Conservation (phyloP, 2,329 filamentous ascomycete genomes). For the Capronia americana region DNA sequence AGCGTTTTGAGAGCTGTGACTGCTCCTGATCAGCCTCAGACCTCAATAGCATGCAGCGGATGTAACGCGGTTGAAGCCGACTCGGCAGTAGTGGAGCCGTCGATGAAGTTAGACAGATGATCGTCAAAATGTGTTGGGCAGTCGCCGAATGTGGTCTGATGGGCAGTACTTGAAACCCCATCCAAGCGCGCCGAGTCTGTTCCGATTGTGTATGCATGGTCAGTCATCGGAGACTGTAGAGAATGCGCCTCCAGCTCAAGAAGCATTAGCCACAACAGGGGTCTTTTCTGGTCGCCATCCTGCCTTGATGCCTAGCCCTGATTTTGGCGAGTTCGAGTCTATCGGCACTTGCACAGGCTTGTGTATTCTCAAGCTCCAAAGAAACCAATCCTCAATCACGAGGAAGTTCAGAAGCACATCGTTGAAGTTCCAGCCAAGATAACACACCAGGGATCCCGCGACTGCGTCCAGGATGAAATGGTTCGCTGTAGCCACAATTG, state of each 20-base stretch:
- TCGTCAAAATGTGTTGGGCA: neutral
- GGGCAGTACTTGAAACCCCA: neutral
- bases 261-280: slow-evolving; percentile 8
- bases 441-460: slow-evolving; percentile 70
- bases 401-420: slow-evolving; percentile 66
- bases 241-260: neutral
- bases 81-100: neutral
- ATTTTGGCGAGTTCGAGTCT: neutral
- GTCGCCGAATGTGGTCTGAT: neutral
- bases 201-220: neutral
- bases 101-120: no score
- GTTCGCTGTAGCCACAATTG: slow-evolving; percentile 74
- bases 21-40: neutral
- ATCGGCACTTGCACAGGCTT: slow-evolving; percentile 57
- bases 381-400: slow-evolving; percentile 71
- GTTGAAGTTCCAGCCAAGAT: slow-evolving; percentile 66
- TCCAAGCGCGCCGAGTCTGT: neutral
- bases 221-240: neutral
- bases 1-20: neutral
- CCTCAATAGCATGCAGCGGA: neutral
- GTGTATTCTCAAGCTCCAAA: slow-evolving; percentile 67
- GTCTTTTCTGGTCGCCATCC: slow-evolving; percentile 19
- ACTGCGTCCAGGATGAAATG: slow-evolving; percentile 75
- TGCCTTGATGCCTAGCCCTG: slow-evolving; percentile 6
- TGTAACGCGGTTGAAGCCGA: neutral